These are phyloP conservation scores for Stachybotrys chartarum DNA, from an alignment of 2,329 filamentous ascomycete species.

Conservation along the genomic window DNA sequence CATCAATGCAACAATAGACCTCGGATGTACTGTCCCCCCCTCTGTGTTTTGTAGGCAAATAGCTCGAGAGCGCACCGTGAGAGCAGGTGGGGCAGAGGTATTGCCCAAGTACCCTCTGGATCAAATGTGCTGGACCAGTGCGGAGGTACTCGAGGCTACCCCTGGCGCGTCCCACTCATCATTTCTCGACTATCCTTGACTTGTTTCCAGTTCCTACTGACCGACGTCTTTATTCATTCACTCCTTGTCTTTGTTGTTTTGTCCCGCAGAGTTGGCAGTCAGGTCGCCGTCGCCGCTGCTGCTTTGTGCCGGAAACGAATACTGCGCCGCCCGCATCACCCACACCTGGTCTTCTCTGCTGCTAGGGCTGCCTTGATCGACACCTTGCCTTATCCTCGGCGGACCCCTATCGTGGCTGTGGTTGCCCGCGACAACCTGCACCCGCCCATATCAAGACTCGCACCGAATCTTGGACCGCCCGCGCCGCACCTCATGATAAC, in stretches of 20 bases:
- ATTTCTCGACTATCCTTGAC: background rate
- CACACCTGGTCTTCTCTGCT: background rate
- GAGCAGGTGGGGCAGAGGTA: too few species aligned
- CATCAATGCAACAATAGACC: too few species aligned
- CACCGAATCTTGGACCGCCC: background rate
- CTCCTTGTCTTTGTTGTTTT: background rate
- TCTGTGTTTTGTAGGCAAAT: too few species aligned
- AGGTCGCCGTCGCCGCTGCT: too few species aligned
- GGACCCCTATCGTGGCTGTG: background rate
- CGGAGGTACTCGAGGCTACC: background rate
- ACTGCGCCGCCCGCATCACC: background rate
- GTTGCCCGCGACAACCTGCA: background rate
- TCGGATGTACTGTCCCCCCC: too few species aligned
- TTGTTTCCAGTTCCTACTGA: background rate
- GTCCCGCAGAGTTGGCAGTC: background rate
- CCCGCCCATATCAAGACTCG: background rate
- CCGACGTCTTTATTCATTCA: background rate
- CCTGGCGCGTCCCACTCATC: background rate
- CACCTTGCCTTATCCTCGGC: background rate
- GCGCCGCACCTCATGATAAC: slow-evolving; percentile 16
- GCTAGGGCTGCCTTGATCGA: background rate
- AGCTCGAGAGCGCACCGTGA: too few species aligned
- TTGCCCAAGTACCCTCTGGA: background rate
- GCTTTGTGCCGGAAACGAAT: background rate
- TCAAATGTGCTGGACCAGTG: background rate